phyloP scores from a whole-genome alignment of 345 rosid species.

The Moricandia moricandioides region DNA sequence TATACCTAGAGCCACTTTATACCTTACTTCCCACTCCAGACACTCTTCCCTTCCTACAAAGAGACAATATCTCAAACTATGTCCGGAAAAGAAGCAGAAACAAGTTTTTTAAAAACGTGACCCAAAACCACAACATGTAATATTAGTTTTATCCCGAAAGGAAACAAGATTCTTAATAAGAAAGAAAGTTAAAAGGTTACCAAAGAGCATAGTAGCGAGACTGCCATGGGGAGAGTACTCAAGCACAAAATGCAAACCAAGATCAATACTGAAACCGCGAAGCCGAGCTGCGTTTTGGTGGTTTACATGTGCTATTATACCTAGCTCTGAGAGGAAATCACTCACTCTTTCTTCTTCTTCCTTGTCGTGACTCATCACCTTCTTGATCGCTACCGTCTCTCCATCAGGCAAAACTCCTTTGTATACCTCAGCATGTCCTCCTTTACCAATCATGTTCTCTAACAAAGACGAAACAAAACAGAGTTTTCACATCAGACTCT shows the following conservation, averaged over 20 bases:
- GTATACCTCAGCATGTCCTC: constrained; percentile 89
- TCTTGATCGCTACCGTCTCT: constrained; percentile 74
- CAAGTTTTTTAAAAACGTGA: neutral
- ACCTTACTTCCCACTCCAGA: constrained; percentile 70
- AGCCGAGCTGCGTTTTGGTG: constrained; percentile 82
- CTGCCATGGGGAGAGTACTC: constrained; percentile 79
- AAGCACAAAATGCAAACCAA: constrained; percentile 82
- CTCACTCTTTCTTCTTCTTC: constrained; percentile 56
- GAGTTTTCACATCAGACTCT: constrained; percentile 3
- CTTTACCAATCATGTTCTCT: constrained; percentile 87
- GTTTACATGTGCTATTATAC: constrained; percentile 90
- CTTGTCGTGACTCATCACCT: constrained; percentile 52
- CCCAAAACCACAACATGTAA: too few relatives aligned
- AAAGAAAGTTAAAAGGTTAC: constrained; percentile 22
- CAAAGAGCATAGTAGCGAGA: constrained; percentile 68
- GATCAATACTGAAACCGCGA: constrained; percentile 72
- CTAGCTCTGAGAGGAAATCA: constrained; percentile 84
- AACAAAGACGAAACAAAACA: neutral
- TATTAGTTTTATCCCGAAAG: too few relatives aligned
- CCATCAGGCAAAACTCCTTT: constrained; percentile 66
- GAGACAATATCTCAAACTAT: constrained; percentile 12
- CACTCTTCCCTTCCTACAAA: constrained; percentile 54
- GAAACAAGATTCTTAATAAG: too few relatives aligned
- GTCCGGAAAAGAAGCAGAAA: neutral
- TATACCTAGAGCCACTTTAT: constrained; percentile 71